Evolutionary conservation across 306 rosid species (phyloP), one percentile per base, ranked within the genome.

Genomic region (Pueraria montana): DNA sequence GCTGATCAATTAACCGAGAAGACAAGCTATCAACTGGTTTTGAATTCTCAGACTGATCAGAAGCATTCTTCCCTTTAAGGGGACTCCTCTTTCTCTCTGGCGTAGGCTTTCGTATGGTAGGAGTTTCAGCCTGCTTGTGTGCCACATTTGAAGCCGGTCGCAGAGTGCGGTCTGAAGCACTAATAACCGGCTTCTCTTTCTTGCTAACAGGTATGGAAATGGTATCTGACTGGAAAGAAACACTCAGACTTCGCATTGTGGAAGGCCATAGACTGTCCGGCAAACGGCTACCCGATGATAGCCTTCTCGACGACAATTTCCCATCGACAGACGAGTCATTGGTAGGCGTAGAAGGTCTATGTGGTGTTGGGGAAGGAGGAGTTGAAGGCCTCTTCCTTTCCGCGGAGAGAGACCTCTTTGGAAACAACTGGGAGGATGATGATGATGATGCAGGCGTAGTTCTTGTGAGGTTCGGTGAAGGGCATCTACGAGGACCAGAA

Each of bases 161-260:
- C 78, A 94, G 43, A 48, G 93, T 87, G 21, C 97, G 93, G 21
- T 94, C 97, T 8, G 83, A 84, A 80, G 93, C 81, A 85, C 81
- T 85, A 17, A 64, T 52, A 40, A 80, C 85, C 16, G 94, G 90
- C 81, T 89, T 94, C 83, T 90, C 97, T 87, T 91, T 94, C 93
- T 91, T 92, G 81, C 92, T 84, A 32, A 90, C 92, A 6, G 98
- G 98, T 73, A 91, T 89, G 38, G 97, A 92, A 80, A 91, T 84
- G 70, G 85, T n/a, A 81, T 92, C 98, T 4, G 98, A 87, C 83
- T 92, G 96, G 53, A 94, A 94, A 9, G 98, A 94, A 56, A 92
- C 98, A n/a, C 93, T 92, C 88, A 94, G 83, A 77, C 98, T 94
- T 24, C 98, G 84, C 98, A 94, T 94, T 8, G 97, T 94, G 62